Evolutionary conservation across 805 yeast genomes (phyloP).

Genomic region (Sugiyamaella smithiae): DNA sequence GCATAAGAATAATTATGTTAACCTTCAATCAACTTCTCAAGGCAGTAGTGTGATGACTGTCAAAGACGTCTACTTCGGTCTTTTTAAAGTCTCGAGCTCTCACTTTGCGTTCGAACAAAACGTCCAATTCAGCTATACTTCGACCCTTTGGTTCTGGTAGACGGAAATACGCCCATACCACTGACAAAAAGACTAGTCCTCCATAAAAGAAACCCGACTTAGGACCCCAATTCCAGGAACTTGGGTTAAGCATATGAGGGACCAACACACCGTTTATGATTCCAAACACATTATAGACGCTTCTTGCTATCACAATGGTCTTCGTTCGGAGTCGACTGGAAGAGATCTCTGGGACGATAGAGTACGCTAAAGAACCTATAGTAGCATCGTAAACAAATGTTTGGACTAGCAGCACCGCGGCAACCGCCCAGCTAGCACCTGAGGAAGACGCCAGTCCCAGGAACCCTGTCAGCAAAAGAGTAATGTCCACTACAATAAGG

Average conservation of each 20-base stretch:
- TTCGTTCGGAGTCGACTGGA: constrained; percentile 42
- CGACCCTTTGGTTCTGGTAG: constrained; percentile 59
- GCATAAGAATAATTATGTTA: too few relatives aligned
- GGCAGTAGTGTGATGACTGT: not conserved
- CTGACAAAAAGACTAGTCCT: constrained; percentile 33
- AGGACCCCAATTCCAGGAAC: constrained; percentile 46
- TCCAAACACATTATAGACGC: constrained; percentile 25
- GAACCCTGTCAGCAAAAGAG: constrained; percentile 46
- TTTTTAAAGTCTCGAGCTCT: constrained; percentile 30
- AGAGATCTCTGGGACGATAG: constrained; percentile 35
- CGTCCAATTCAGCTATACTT: constrained; percentile 59
- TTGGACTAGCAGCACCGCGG: constrained; percentile 45
- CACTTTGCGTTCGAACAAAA: constrained; percentile 41
- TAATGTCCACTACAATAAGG: constrained; percentile 33
- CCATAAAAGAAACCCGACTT: constrained; percentile 49
- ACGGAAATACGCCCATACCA: constrained; percentile 48
- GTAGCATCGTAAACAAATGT: constrained; percentile 42
- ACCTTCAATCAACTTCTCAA: not conserved
- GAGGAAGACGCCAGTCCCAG: constrained; percentile 37
- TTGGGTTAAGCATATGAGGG: constrained; percentile 49
- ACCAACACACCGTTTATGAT: constrained; percentile 20
- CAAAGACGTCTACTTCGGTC: constrained; percentile 21
- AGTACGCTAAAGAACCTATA: constrained; percentile 5
- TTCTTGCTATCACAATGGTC: constrained; percentile 42
- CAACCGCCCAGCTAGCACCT: constrained; percentile 33